Percentiles rank a stretch among this genome's conserved stretches.
phyloP scores from a whole-genome alignment of 164 flowering plant genomes.

The Berberis thunbergii region DNA sequence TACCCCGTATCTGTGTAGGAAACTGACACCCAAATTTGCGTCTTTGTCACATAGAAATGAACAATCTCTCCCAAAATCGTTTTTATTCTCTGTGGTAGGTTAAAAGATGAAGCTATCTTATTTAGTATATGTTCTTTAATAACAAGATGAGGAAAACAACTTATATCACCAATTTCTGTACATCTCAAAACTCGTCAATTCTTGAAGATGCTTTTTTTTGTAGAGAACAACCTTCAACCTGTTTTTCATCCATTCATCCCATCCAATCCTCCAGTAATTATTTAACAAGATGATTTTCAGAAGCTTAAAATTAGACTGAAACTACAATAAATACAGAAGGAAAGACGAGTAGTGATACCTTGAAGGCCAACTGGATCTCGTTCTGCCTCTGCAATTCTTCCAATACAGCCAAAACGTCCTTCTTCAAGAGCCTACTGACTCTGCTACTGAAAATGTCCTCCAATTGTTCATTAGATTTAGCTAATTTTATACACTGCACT shows the following conservation, averaged over 20 bases:
- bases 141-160: too few species aligned
- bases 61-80: too few species aligned
- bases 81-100: too few species aligned
- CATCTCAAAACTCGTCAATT: neutral
- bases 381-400: slow-evolving; percentile 67
- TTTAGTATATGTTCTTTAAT: too few species aligned
- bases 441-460: slow-evolving; percentile 34
- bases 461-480: slow-evolving; percentile 39
- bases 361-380: slow-evolving; percentile 49
- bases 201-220: neutral
- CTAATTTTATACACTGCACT: slow-evolving; percentile 62
- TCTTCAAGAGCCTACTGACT: slow-evolving; percentile 55
- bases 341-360: slow-evolving; percentile 26
- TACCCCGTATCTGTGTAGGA: too few species aligned
- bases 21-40: too few species aligned
- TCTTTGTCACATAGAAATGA: too few species aligned
- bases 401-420: slow-evolving; percentile 52
- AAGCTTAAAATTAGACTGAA: too few species aligned
- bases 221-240: neutral
- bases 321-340: too few species aligned
- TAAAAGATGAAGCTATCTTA: too few species aligned
- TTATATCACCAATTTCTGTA: neutral
- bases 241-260: neutral
- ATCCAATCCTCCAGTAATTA: neutral
- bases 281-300: neutral